These are phyloP conservation scores for Ganoderma sp. DNA, from an alignment of 1,284 basidiomycete species.

Conservation along the genomic window DNA sequence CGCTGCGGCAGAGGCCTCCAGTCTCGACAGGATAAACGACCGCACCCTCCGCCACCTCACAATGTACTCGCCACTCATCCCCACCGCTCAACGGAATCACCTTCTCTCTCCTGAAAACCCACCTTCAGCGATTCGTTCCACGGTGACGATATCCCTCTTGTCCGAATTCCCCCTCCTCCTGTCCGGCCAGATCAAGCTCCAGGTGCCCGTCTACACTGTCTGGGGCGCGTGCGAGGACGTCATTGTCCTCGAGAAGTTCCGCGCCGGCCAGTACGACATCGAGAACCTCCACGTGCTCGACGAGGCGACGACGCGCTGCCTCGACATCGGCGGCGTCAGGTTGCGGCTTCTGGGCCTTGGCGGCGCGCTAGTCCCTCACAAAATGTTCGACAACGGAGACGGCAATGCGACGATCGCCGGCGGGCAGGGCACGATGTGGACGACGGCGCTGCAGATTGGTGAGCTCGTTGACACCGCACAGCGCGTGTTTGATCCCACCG, in stretches of 20 bases:
- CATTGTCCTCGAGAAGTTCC: slow-evolving; percentile 89
- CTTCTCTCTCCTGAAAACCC: slow-evolving; percentile 75
- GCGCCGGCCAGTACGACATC: slow-evolving; percentile 80
- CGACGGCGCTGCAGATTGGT: slow-evolving; percentile 95
- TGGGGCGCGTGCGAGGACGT: slow-evolving; percentile 99
- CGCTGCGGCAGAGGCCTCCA: slow-evolving; percentile 65
- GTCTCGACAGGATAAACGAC: slow-evolving; percentile 90
- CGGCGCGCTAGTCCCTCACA: slow-evolving; percentile 94
- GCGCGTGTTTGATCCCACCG: slow-evolving; percentile 89
- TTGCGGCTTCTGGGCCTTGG: slow-evolving; percentile 93
- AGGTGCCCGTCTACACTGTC: slow-evolving; percentile 94
- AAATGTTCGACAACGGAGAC: slow-evolving; percentile 97
- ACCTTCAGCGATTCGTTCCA: slow-evolving; percentile 64
- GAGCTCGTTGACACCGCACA: slow-evolving; percentile 98
- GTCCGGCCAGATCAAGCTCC: slow-evolving; percentile 85
- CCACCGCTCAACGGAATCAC: slow-evolving; percentile 79
- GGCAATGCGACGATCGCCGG: slow-evolving; percentile 96
- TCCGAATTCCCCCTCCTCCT: slow-evolving; percentile 95
- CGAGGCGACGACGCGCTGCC: slow-evolving; percentile 89
- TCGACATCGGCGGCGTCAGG: slow-evolving; percentile 94
- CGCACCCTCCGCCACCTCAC: slow-evolving; percentile 94
- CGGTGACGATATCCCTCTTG: slow-evolving; percentile 74
- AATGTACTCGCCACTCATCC: slow-evolving; percentile 97
- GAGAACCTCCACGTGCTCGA: slow-evolving; percentile 92
- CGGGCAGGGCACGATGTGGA: slow-evolving; percentile 99